These are phyloP conservation scores for Teunomyces cretensis DNA, from an alignment of 805 yeast genomes.

Conservation along the genomic window DNA sequence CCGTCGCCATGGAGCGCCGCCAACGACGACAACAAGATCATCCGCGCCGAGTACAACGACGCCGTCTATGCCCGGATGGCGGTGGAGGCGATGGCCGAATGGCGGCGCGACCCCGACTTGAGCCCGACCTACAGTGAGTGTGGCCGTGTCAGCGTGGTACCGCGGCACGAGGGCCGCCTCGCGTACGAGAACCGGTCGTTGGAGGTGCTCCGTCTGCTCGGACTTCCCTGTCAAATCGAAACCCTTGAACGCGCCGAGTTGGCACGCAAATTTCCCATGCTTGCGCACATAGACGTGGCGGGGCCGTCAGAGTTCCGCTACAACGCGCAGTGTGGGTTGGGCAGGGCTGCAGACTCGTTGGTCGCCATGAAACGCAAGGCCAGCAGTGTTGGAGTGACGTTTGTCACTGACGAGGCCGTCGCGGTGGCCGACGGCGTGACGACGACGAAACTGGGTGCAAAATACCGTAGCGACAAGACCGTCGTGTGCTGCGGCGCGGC, in stretches of 20 bases:
- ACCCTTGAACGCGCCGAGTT: neutral
- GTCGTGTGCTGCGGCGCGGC: slow-evolving; percentile 2
- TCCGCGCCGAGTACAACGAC: slow-evolving; percentile 1
- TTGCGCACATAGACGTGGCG: neutral
- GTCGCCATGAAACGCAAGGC: neutral
- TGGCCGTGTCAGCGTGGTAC: slow-evolving; percentile 1
- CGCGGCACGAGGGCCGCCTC: neutral
- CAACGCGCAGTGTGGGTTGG: neutral
- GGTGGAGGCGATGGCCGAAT: neutral
- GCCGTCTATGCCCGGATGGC: neutral
- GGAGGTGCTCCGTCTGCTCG: neutral
- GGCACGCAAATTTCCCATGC: neutral
- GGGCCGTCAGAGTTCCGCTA: neutral
- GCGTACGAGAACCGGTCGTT: neutral
- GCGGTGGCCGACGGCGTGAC: neutral
- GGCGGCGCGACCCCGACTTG: neutral
- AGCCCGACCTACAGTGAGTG: neutral
- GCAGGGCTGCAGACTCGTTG: neutral
- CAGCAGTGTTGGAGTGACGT: neutral
- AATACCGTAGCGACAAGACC: neutral
- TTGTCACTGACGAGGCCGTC: neutral
- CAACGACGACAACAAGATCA: neutral
- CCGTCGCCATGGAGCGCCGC: slow-evolving; percentile 2
- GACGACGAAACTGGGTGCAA: slow-evolving; percentile 1
- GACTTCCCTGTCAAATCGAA: neutral